These are phyloP conservation scores for Tetrapisispora namnaoensis DNA, from an alignment of 805 yeast genomes.

Conservation along the genomic window DNA sequence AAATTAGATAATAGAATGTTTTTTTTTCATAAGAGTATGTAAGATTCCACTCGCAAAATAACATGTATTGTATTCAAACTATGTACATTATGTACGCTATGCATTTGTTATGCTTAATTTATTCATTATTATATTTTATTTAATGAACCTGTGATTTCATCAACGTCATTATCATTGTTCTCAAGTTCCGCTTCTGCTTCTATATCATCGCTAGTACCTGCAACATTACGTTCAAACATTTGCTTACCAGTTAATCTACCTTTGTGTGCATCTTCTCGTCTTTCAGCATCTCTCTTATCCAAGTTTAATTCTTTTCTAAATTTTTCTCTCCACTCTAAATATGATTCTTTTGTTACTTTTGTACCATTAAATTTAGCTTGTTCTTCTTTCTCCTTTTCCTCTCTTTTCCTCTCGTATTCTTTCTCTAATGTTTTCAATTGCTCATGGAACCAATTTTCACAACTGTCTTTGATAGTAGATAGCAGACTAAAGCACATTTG, in stretches of 20 bases:
- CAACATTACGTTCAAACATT: slow-evolving; percentile 84
- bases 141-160: slow-evolving; percentile 1
- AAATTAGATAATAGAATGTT: neutral
- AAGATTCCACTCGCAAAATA: neutral
- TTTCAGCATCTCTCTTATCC: slow-evolving; percentile 45
- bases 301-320: slow-evolving; percentile 68
- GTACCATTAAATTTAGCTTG: slow-evolving; percentile 89
- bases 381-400: slow-evolving; percentile 66
- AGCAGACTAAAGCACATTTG: slow-evolving; percentile 82
- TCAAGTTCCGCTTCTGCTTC: slow-evolving; percentile 16
- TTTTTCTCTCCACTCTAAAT: slow-evolving; percentile 54
- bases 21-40: neutral
- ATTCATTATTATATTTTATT: neutral
- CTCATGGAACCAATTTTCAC: slow-evolving; percentile 56
- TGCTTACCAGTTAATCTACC: slow-evolving; percentile 82
- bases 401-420: slow-evolving; percentile 46
- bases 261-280: slow-evolving; percentile 49
- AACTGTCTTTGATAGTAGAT: slow-evolving; percentile 69
- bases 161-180: slow-evolving; percentile 8
- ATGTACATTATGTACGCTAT: neutral
- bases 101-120: neutral
- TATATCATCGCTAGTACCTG: slow-evolving; percentile 54
- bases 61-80: neutral
- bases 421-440: slow-evolving; percentile 47
- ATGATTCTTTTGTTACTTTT: slow-evolving; percentile 73